Percentiles rank a stretch among this genome's conserved stretches.
Conservation (phyloP, 805 yeast species). For the Myxozyma nipponensis region DNA sequence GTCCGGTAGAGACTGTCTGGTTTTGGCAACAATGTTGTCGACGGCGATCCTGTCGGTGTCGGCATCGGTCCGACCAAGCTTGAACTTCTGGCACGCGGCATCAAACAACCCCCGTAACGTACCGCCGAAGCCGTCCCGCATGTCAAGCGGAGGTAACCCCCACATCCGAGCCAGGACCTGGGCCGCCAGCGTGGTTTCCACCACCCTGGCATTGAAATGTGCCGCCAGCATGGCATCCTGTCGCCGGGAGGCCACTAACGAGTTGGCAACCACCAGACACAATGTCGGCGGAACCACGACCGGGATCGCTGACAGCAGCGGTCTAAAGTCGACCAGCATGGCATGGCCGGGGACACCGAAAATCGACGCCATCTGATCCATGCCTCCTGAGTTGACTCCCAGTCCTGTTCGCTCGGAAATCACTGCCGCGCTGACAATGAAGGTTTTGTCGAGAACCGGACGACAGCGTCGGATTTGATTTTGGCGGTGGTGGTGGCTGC, state of each 20-base stretch:
- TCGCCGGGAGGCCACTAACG: conserved; percentile 56
- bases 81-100: conserved; percentile 9
- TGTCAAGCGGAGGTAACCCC: conserved; percentile 49
- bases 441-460: conserved; percentile 14
- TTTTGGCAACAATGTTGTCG: conserved; percentile 6
- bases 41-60: conserved; percentile 40
- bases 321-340: conserved; percentile 57
- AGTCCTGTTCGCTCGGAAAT: conserved; percentile 67
- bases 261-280: conserved; percentile 58
- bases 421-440: conserved; percentile 55
- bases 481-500: no score
- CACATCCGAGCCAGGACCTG: conserved; percentile 51
- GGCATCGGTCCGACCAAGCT: conserved; percentile 35
- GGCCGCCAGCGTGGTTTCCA: conserved; percentile 67
- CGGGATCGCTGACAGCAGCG: conserved; percentile 48
- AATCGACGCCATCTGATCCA: conserved; percentile 72
- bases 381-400: conserved; percentile 76
- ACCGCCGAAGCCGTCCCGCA: conserved; percentile 43
- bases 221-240: conserved; percentile 67
- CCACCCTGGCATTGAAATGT: conserved; percentile 67
- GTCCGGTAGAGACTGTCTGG: conserved; percentile 5
- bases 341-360: conserved; percentile 60
- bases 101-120: conserved; percentile 48
- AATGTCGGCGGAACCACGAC: conserved; percentile 39
- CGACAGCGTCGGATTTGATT: background rate